Evolutionary conservation across 306 rosid genomes (phyloP).

Genomic region (Medicago ruthenica): DNA sequence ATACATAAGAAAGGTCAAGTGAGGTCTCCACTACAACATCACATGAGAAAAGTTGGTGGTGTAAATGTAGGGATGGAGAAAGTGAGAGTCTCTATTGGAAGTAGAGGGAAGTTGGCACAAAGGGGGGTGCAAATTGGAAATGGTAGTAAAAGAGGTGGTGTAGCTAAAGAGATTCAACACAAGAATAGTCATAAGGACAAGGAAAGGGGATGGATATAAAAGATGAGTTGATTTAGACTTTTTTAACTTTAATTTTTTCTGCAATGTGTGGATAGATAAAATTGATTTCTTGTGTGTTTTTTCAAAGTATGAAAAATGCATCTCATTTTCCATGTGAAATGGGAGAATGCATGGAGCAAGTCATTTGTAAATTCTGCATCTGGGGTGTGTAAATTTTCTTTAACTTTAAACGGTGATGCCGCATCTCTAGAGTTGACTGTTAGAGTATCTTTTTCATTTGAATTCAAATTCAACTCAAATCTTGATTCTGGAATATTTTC

Average conservation of each 20-base stretch:
- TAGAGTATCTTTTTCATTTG: too few species aligned
- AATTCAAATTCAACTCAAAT: too few species aligned
- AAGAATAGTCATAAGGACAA: conserved; percentile 74
- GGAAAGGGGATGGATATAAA: conserved; percentile 88
- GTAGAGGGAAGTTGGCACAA: conserved; percentile 69
- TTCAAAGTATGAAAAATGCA: conserved; percentile 38
- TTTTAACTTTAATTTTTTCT: not conserved
- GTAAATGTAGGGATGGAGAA: conserved; percentile 88
- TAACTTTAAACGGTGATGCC: too few species aligned
- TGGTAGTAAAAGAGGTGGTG: conserved; percentile 63
- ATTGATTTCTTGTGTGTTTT: conserved; percentile 48
- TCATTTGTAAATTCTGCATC: too few species aligned
- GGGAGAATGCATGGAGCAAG: not conserved
- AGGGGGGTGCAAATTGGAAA: conserved; percentile 69
- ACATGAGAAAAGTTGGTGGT: conserved; percentile 77
- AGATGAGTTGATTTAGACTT: conserved; percentile 15
- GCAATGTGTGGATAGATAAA: conserved; percentile 50
- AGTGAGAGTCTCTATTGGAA: conserved; percentile 88
- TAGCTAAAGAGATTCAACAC: conserved; percentile 64
- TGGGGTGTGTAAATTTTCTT: too few species aligned
- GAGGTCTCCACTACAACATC: conserved; percentile 76
- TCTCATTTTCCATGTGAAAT: conserved; percentile 32
- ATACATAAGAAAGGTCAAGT: conserved; percentile 64
- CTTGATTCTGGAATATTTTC: too few species aligned
- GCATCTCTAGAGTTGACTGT: too few species aligned